Evolutionary conservation across 371 early-diverging fungal species (phyloP), one percentile per base, ranked within the genome.

Genomic region (Mucor plumbeus): DNA sequence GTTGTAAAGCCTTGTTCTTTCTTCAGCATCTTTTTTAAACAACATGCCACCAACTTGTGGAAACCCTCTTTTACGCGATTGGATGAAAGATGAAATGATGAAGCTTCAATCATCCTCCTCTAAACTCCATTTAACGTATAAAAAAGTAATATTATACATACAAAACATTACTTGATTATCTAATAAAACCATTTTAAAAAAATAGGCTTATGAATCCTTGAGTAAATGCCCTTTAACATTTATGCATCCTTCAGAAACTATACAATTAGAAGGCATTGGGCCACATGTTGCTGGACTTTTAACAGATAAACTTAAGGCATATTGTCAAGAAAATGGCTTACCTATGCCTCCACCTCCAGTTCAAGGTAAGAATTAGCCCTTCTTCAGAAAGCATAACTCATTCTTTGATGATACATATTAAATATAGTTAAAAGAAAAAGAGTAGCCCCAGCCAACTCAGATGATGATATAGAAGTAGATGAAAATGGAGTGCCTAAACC

Each of bases 61-160:
- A 15, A 91, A 91, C 66, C 89, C 90, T 14, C 68, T 89, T 26
- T 81, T 76, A 66, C 73, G 86, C 14, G 71, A 84, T 41, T 91
- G 90, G 90, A 70, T 91, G 14, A 78, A 77, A 19, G 89, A 90
- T 66, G 87, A 87, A 88, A 82, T 84, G 83, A 81, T 83, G 34
- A 43, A 70, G 21, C 83, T 84, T 0, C 69, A 74, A 65, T 62
- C 58, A 5, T 53, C 66, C 9, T 73, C 74, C 55, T 68, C 61
- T 43, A 87, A 84, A 50, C 58, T 78, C 0, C 87, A 81, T 55
- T 85, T 67, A 61, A 83, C 81, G 1, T 87, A 86, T 63, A 86
- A 80, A 73, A 89, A 83, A 78, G 91, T 89, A 74, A 14, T 44
- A 40, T 40, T 11, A 4, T 11, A 59, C n/a, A 9, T 4, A 11